A percentile compares a stretch with the other conserved stretches of the same genome.
These are phyloP conservation scores for Tanacetum coccineum DNA, from an alignment of 129 eudicot species.

Conservation along the genomic window DNA sequence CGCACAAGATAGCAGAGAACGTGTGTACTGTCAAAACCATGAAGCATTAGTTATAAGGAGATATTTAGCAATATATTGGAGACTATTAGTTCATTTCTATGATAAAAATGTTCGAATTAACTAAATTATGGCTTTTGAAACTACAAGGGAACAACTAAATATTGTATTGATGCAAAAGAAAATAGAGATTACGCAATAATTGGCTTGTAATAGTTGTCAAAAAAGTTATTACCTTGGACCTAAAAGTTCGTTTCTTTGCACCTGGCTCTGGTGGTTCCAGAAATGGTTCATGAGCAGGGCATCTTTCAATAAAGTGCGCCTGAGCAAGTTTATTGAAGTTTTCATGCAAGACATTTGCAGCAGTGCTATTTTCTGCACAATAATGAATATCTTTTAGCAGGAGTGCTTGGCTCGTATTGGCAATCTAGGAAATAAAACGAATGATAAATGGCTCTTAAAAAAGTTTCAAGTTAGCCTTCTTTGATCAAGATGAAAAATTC, in stretches of 20 bases:
- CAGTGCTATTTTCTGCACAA: constrained; percentile 38
- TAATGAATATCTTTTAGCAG: constrained; percentile 15
- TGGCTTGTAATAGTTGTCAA: not conserved
- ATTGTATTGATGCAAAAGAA: not conserved
- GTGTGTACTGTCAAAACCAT: too few species aligned
- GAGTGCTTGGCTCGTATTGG: not conserved
- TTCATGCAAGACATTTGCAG: constrained; percentile 38
- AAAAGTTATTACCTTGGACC: constrained; percentile 51
- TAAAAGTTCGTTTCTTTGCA: constrained; percentile 57
- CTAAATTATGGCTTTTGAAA: constrained; percentile 8
- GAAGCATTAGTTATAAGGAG: too few species aligned
- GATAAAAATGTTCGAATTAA: not conserved
- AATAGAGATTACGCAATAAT: not conserved
- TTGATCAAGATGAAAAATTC: too few species aligned
- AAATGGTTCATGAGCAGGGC: constrained; percentile 88
- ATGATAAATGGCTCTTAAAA: too few species aligned
- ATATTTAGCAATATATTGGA: not conserved
- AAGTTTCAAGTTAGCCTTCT: too few species aligned
- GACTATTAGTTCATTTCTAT: constrained; percentile 1
- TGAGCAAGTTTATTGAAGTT: constrained; percentile 57
- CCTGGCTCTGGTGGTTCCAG: constrained; percentile 60
- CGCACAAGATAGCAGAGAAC: too few species aligned
- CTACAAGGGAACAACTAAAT: not conserved
- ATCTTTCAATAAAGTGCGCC: constrained; percentile 73
- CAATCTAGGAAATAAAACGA: not conserved